Percentiles rank a stretch among this genome's conserved stretches.
Evolutionary conservation across 768 basidiomycete genomes (phyloP).

Genomic region (Infundibulicybe gibba): DNA sequence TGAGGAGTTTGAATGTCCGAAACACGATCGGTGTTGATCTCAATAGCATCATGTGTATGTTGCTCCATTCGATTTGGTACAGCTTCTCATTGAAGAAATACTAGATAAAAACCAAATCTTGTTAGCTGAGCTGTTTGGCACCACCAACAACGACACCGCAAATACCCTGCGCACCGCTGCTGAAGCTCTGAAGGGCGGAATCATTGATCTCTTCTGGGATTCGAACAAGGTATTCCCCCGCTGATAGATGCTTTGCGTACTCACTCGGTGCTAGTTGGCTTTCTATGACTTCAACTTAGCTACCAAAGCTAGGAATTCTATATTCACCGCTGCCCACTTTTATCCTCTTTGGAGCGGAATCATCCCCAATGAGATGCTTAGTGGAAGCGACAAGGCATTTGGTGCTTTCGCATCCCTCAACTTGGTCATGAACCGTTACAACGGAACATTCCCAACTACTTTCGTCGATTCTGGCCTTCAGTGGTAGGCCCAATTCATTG

Average conservation of each 20-base stretch:
- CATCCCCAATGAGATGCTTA: constrained; percentile 65
- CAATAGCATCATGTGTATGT: constrained; percentile 76
- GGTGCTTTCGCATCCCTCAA: constrained; percentile 72
- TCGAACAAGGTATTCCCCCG: constrained; percentile 41
- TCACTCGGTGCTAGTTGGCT: constrained; percentile 41
- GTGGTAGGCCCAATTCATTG: constrained; percentile 45
- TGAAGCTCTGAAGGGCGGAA: constrained; percentile 53
- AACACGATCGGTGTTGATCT: constrained; percentile 72
- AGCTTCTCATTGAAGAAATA: neutral
- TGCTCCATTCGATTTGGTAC: neutral
- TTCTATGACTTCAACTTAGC: constrained; percentile 91
- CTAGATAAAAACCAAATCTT: constrained; percentile 66
- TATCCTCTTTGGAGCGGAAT: constrained; percentile 90
- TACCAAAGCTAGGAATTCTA: constrained; percentile 53
- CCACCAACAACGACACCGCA: constrained; percentile 38
- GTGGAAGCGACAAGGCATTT: constrained; percentile 56
- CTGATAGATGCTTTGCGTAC: neutral
- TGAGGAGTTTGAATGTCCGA: constrained; percentile 70
- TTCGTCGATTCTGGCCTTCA: constrained; percentile 78
- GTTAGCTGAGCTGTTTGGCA: constrained; percentile 57
- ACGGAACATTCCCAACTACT: constrained; percentile 81
- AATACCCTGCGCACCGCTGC: constrained; percentile 55
- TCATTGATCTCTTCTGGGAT: constrained; percentile 90
- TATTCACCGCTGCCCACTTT: constrained; percentile 76
- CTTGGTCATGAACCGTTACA: constrained; percentile 79